Evolutionary conservation across 345 rosid genomes (phyloP).

Genomic region (Sisymbrium irio): DNA sequence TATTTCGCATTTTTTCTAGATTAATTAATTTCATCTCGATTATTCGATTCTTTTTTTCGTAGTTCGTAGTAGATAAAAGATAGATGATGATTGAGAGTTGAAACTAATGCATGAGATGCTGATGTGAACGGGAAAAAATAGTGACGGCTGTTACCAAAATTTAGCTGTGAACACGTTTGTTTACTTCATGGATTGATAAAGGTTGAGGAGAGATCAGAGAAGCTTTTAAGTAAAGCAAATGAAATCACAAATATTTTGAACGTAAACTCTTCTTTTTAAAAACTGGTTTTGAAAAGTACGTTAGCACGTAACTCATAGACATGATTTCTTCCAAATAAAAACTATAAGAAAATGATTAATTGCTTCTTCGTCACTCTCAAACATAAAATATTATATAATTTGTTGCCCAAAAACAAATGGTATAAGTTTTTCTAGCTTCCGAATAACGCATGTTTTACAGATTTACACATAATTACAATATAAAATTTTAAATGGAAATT

Average conservation of each 20-base stretch:
- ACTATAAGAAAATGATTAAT: neutral
- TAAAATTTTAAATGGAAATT: neutral
- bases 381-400: neutral
- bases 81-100: neutral
- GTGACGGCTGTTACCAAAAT: neutral
- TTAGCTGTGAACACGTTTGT: conserved; percentile 24
- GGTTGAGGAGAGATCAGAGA: conserved; percentile 13
- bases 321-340: neutral
- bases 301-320: conserved; percentile 9
- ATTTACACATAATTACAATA: neutral
- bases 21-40: neutral
- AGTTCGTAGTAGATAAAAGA: neutral
- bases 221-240: conserved; percentile 24
- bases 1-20: neutral
- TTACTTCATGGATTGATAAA: conserved; percentile 17
- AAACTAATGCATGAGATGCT: conserved; percentile 2
- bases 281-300: neutral
- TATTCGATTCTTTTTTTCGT: neutral
- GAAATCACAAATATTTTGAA: conserved; percentile 6
- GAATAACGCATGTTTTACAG: neutral
- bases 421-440: neutral
- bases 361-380: neutral
- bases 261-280: neutral
- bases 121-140: conserved; percentile 20
- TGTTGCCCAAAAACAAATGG: neutral